A percentile compares a stretch with the other conserved stretches of the same genome.
These are phyloP conservation scores for Mucor circinelloides DNA, from an alignment of 371 early-diverging fungal genomes.

Conservation along the genomic window DNA sequence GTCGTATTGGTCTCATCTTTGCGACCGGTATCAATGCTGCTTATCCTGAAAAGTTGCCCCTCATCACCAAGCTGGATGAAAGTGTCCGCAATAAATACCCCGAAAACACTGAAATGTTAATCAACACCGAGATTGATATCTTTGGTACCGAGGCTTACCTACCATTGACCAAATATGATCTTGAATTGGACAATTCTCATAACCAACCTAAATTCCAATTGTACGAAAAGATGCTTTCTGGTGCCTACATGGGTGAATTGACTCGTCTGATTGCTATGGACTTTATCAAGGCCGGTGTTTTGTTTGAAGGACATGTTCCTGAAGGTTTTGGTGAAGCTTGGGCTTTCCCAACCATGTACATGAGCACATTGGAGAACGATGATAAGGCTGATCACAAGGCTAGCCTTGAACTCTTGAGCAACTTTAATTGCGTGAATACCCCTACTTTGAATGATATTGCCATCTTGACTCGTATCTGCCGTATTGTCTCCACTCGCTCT, in stretches of 20 bases:
- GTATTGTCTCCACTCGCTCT: constrained; percentile 40
- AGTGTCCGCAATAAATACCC: constrained; percentile 21
- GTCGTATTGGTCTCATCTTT: constrained; percentile 83
- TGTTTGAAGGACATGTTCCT: constrained; percentile 70
- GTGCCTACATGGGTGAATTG: constrained; percentile 92
- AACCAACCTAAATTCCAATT: constrained; percentile 77
- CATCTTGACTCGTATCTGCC: constrained; percentile 35
- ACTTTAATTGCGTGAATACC: constrained; percentile 21
- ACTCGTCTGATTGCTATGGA: constrained; percentile 76
- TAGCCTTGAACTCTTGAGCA: constrained; percentile 25
- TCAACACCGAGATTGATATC: constrained; percentile 88
- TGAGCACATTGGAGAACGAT: constrained; percentile 54
- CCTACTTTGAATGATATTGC: constrained; percentile 44
- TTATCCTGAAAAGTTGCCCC: constrained; percentile 30
- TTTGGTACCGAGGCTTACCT: constrained; percentile 70
- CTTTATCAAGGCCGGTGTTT: constrained; percentile 61
- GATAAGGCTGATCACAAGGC: constrained; percentile 21
- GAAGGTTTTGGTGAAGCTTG: constrained; percentile 59
- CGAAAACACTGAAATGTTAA: constrained; percentile 72
- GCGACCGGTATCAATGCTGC: constrained; percentile 94
- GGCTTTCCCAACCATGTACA: constrained; percentile 78
- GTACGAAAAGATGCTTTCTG: constrained; percentile 94
- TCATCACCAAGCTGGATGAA: constrained; percentile 29
- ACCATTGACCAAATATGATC: constrained; percentile 84
- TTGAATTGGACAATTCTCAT: constrained; percentile 72